Conservation (phyloP, 352 stramenopile genomes). For the Globisporangium nunn region DNA sequence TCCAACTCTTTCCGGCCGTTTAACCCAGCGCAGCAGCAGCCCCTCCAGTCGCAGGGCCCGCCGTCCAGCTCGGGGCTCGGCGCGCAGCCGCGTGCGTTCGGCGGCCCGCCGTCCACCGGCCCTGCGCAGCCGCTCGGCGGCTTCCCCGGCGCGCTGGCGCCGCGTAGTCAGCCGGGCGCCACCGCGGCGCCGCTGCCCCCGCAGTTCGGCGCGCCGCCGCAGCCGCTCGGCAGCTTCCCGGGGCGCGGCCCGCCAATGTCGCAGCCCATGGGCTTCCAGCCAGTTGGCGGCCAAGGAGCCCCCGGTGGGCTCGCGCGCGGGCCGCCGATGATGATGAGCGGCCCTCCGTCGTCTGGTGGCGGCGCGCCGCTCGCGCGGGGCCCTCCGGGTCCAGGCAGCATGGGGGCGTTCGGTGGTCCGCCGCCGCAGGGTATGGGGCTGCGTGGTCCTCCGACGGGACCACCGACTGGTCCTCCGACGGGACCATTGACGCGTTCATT, state of each 20-base stretch:
- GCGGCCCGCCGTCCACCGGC: conserved; percentile 14
- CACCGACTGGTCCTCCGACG: conserved; percentile 4
- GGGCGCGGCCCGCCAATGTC: conserved; percentile 16
- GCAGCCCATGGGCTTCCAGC: conserved; percentile 14
- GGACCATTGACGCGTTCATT: conserved; percentile 10
- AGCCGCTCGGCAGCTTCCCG: conserved; percentile 6
- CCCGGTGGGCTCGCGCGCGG: conserved; percentile 7
- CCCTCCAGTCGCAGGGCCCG: conserved; percentile 17
- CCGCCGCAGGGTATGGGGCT: conserved; percentile 14
- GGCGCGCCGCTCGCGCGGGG: conserved; percentile 12
- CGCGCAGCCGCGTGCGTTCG: conserved; percentile 6
- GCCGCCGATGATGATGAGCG: conserved; percentile 27
- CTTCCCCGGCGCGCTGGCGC: conserved; percentile 9
- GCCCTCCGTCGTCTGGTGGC: conserved; percentile 7
- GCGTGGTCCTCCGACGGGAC: conserved; percentile 10
- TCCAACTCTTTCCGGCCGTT: conserved; percentile 54
- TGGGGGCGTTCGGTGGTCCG: conserved; percentile 3
- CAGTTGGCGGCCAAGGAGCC: conserved; percentile 1
- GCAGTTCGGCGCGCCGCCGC: conserved; percentile 14
- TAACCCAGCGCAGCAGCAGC: conserved; percentile 36
- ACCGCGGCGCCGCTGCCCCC: background rate
- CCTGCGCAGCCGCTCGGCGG: conserved; percentile 17
- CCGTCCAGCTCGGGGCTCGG: conserved; percentile 7
- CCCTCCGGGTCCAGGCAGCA: conserved; percentile 12
- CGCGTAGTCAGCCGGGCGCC: conserved; percentile 15